Evolutionary conservation across 1,139 yeast genomes (phyloP), one percentile per base, ranked within the genome.

Genomic region (Spathaspora sp.): DNA sequence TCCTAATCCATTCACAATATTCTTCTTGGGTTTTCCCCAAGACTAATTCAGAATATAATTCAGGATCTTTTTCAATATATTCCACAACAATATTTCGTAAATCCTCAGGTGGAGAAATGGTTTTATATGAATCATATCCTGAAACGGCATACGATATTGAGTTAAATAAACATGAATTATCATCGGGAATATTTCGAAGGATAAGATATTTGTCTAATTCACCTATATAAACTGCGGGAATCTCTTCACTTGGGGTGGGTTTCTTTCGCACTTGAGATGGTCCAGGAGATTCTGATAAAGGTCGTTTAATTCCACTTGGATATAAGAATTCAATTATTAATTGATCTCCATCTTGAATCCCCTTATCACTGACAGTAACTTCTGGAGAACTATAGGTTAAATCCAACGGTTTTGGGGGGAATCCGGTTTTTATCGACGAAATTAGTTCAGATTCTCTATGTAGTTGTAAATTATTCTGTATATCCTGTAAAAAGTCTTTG

Each of bases 141-240:
- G 75, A 70, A 6, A 80, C 61, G 10, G 82, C 80, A 56, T 82
- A 83, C 1, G 82, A 74, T 1, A 87, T 71, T 0, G 95, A 78
- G 53, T 86, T 81, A 66, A 87, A 87, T 55, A 88, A 67, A 59
- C 96, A 87, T 8, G 95, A 85, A 59, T 87, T 87, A 61, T 88
- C 95, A 57, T 87, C 91, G 1, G 88, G 86, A 49, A 86, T 82
- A 45, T 80, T 78, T 34, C 89, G 74, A 13, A 86, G 70, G 10
- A 76, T 68, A 20, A 81, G 56, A 49, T 65, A 66, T 43, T 59
- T 53, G 24, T 57, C 52, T 23, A 56, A 36, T 9, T 56, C 56
- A 1, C 51, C 53, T 11, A 68, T 56, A 43, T 51, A 56, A 1
- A 61, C 64, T 7, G 65, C 50, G 1, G 76, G 72, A 2, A 68